Percentiles rank a stretch among this genome's conserved stretches.
Conservation (phyloP, 2,329 filamentous ascomycete species). For the Exophiala sp. region DNA sequence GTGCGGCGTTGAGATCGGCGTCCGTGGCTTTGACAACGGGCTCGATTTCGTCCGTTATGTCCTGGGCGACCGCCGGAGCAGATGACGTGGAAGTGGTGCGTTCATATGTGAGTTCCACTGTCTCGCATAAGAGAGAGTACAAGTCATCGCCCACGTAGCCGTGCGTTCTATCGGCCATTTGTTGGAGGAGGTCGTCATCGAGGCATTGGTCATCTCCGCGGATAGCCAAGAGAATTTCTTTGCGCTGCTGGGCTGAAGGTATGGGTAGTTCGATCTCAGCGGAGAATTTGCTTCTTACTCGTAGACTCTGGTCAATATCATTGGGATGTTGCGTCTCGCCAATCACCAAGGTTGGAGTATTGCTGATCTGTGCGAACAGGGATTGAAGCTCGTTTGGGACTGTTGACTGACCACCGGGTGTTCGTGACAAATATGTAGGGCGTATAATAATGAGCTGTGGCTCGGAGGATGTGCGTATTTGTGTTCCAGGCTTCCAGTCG, state of each 20-base stretch:
- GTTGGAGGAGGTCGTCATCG: conserved; percentile 52
- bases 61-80: background rate
- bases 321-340: conserved; percentile 70
- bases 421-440: conserved; percentile 8
- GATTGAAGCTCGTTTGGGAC: conserved; percentile 40
- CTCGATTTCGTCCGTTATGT: background rate
- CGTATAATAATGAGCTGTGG: conserved; percentile 21
- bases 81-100: background rate
- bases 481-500: conserved; percentile 42
- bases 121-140: conserved; percentile 58
- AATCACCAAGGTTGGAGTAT: conserved; percentile 65
- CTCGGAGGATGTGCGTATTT: conserved; percentile 40
- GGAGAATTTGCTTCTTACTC: conserved; percentile 62
- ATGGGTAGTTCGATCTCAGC: conserved; percentile 71
- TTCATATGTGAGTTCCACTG: conserved; percentile 31
- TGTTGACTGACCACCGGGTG: conserved; percentile 32
- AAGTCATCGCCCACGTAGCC: conserved; percentile 83
- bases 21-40: conserved; percentile 27
- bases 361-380: conserved; percentile 36
- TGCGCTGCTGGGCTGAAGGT: conserved; percentile 67
- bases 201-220: conserved; percentile 47
- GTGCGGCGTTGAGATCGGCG: conserved; percentile 62
- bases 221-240: conserved; percentile 68
- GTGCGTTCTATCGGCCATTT: conserved; percentile 72
- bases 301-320: conserved; percentile 67